Evolutionary conservation across 306 rosid species (phyloP), one percentile per base, ranked within the genome.

Genomic region (Medicago ruthenica): DNA sequence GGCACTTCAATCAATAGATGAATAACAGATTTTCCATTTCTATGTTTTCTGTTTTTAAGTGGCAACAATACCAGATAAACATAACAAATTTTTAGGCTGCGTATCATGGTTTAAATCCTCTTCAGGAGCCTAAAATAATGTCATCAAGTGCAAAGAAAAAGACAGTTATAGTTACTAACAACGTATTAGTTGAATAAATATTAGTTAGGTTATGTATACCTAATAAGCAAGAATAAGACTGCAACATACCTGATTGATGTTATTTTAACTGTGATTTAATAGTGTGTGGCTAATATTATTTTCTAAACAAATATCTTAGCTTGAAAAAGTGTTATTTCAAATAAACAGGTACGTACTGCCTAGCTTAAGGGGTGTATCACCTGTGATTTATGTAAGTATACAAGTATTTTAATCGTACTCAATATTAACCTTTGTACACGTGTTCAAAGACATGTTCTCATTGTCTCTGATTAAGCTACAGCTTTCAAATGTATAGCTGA

Each of bases 351-450:
- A 57, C 34, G 11, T 21, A 21, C 63, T 6, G 3, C n/a, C 15
- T 21, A 58, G 63, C 37, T 58, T 10, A 58, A 21, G 36, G 63
- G 34, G 62, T 0, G 62, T 18, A 14, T 20, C 62, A 55, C 21
- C 62, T 20, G 31, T 55, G 62, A 10, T 55, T 55, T 20, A 55
- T 55, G 62, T 20, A 34, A 55, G 34, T 55, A 20, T 55, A 71
- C 54, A 36, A 7, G 42, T 70, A 70, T 36, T 68, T 45, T 17
- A 51, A 10, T 70, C 60, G 48, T 69, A 69, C 36, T 69, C 27
- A 8, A 41, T 67, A 50, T 12, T 13, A 40, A 44, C 24, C 39
- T 14, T 48, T 27, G 75, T 16, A 31, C 45, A 50, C 27, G 21
- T 54, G 53, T 39, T 53, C 15, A 36, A 14, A 75, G 22, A 50